Percentiles rank a stretch among this genome's conserved stretches.
These are phyloP conservation scores for Diplosphaera chodatii DNA, from an alignment of 139 green algal species.

Conservation along the genomic window DNA sequence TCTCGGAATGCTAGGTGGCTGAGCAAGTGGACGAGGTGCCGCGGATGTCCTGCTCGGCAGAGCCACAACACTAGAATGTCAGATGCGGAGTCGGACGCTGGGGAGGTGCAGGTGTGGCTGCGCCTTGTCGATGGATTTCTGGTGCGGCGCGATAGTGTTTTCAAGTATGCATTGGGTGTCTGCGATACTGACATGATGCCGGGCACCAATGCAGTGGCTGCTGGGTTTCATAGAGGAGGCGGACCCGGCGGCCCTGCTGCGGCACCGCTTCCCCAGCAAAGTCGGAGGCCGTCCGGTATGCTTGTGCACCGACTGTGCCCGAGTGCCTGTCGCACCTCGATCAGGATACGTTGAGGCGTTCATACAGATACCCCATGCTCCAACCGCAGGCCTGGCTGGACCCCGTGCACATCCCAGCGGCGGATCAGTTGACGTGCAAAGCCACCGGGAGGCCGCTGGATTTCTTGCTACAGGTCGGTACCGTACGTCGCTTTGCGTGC, in stretches of 20 bases:
- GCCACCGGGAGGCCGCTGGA: slow-evolving; percentile 28
- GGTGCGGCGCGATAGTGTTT: too few relatives aligned
- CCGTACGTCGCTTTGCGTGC: too few relatives aligned
- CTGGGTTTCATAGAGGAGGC: not conserved
- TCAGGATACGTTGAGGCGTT: too few relatives aligned
- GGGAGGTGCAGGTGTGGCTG: not conserved
- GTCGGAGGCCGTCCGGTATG: slow-evolving; percentile 64
- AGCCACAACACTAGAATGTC: not conserved
- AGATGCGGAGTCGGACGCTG: not conserved
- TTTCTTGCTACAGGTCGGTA: not conserved
- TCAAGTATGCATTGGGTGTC: too few relatives aligned
- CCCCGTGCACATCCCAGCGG: slow-evolving; percentile 54
- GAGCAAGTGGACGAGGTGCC: too few relatives aligned
- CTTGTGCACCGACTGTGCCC: too few relatives aligned
- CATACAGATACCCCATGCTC: too few relatives aligned
- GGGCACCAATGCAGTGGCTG: slow-evolving; percentile 4
- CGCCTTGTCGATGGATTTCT: too few relatives aligned
- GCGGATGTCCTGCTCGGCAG: too few relatives aligned
- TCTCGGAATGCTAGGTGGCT: too few relatives aligned
- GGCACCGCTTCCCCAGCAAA: slow-evolving; percentile 76
- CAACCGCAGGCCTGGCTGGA: slow-evolving; percentile 77
- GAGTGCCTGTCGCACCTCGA: too few relatives aligned
- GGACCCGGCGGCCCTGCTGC: slow-evolving; percentile 28
- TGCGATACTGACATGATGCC: too few relatives aligned
- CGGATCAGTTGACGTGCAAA: slow-evolving; percentile 45